phyloP scores from a whole-genome alignment of 306 rosid genomes.

The Cucumis melo region DNA sequence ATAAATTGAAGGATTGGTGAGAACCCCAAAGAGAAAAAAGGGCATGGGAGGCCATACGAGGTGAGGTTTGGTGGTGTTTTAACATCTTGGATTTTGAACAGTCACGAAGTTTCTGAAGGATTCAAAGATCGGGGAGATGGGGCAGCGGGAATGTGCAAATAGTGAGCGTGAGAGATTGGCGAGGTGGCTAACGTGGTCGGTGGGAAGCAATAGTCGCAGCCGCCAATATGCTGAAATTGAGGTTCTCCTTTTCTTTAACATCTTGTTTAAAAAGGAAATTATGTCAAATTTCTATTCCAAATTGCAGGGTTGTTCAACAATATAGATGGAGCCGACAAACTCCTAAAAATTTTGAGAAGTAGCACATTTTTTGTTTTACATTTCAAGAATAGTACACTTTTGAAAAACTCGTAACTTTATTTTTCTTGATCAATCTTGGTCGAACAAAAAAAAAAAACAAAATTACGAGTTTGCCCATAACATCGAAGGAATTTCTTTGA shows the following conservation, averaged over 20 bases:
- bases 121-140: slow-evolving; percentile 3
- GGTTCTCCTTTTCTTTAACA: background rate
- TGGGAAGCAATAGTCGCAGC: slow-evolving; percentile 17
- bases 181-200: slow-evolving; percentile 19
- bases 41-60: slow-evolving; percentile 5
- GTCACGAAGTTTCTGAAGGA: slow-evolving; percentile 6
- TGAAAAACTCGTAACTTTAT: too few species aligned
- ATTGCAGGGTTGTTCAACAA: too few species aligned
- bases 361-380: too few species aligned
- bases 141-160: background rate
- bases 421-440: too few species aligned
- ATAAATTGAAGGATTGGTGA: slow-evolving; percentile 9
- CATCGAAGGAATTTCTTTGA: too few species aligned
- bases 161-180: background rate
- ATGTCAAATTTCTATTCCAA: too few species aligned
- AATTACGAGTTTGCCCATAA: too few species aligned
- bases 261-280: too few species aligned
- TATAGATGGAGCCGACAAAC: too few species aligned
- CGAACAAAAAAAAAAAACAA: too few species aligned
- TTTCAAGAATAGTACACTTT: too few species aligned
- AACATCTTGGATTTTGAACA: slow-evolving; percentile 12
- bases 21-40: slow-evolving; percentile 12
- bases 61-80: slow-evolving; percentile 19
- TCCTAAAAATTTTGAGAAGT: too few species aligned
- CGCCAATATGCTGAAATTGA: background rate